phyloP scores from a whole-genome alignment of 73 alveolate genomes.

The Paramecium sexaurelia region DNA sequence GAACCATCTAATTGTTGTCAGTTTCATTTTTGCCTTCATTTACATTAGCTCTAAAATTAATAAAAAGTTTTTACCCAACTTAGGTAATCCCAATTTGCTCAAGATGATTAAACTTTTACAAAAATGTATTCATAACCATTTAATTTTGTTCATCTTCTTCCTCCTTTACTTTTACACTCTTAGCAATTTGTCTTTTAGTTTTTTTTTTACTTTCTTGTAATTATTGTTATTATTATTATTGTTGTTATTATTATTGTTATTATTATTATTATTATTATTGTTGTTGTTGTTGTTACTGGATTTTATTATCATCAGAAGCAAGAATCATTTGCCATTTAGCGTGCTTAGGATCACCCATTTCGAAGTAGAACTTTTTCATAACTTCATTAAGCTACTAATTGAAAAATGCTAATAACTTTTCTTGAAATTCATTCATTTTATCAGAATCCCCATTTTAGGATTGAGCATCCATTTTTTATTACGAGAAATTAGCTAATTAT shows the following conservation, averaged over 20 bases:
- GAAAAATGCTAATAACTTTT: slow-evolving; percentile 34
- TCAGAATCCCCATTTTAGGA: slow-evolving; percentile 39
- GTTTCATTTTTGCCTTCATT: slow-evolving; percentile 29
- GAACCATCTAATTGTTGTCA: slow-evolving; percentile 6
- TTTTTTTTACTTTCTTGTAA: neutral
- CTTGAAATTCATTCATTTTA: slow-evolving; percentile 52
- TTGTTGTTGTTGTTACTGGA: neutral
- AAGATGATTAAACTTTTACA: neutral
- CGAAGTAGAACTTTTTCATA: slow-evolving; percentile 24
- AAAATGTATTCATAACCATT: slow-evolving; percentile 4
- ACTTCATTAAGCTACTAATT: slow-evolving; percentile 45
- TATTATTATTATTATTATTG: neutral
- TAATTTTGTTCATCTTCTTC: slow-evolving; percentile 27
- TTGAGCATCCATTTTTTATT: slow-evolving; percentile 9
- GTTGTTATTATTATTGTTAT: neutral
- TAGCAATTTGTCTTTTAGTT: slow-evolving; percentile 36
- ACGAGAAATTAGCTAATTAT: slow-evolving; percentile 9
- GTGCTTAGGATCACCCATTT: slow-evolving; percentile 17
- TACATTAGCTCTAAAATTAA: neutral
- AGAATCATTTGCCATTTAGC: slow-evolving; percentile 36
- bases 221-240: neutral
- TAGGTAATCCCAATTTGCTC: slow-evolving; percentile 2
- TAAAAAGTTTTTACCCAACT: slow-evolving; percentile 2
- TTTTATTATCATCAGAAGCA: slow-evolving; percentile 13
- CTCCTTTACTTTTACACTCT: slow-evolving; percentile 12